Evolutionary conservation across 1,284 basidiomycete genomes (phyloP), one percentile per base, ranked within the genome.

Genomic region (Ceratobasidium sp.): DNA sequence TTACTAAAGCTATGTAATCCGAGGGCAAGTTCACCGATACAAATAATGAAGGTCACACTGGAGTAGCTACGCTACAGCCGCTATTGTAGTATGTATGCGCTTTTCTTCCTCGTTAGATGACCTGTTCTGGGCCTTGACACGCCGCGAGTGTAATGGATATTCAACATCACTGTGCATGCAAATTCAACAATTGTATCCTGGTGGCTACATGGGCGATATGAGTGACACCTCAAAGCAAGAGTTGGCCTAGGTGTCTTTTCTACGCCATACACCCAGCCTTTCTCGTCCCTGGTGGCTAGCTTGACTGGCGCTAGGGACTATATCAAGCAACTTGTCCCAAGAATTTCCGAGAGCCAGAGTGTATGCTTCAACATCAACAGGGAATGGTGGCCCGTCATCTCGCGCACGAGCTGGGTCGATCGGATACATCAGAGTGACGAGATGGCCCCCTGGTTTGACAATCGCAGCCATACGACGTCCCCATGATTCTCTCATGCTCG

Each of bases 301-400:
- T 53, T 60, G 72, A 33, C 60, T 64, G 10, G 33, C 20, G 33
- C 9, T 64, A 2, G 72, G 72, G 44, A 55, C 26, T 13, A 53
- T 28, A 46, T 75, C 60, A 39, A 75, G 26, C 23, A 53, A 18
- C 18, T 75, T 75, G 13, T 75, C 72, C 72, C 72, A 75, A 18
- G 60, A 42, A 58, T 75, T 60, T 33, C 51, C 42, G 4, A 94
- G 86, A 3, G 88, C 86, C 13, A 89, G 87, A 15, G 87, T 84
- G 78, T 93, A 93, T 78, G 91, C 88, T 44, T 90, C 89, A 7
- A 89, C 88, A 13, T 88, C 85, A 39, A 93, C 88, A 58, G 87
- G 90, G 82, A 87, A 92, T 0, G 93, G 93, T 0, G 93, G 93
- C 0, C 92, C 92, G 87, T 85, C 63, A 88, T 85, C 0, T 88